Evolutionary conservation across 2,329 filamentous ascomycete genomes (phyloP).

Genomic region (Podosphaera fusca): DNA sequence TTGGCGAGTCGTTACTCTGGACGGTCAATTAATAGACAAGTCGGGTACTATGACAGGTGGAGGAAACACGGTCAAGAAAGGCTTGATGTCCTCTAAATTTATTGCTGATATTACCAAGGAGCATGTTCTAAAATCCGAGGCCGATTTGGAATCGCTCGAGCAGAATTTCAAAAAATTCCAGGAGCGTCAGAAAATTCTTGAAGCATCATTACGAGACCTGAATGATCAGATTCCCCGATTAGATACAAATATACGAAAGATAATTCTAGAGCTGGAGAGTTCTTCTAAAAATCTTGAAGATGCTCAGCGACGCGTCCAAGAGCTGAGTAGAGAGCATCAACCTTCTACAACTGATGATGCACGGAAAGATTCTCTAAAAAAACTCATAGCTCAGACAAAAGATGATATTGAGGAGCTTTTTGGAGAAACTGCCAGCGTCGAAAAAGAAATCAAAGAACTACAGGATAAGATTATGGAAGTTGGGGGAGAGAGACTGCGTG

Average conservation of each 20-base stretch:
- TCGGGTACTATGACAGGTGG: slow-evolving; percentile 98
- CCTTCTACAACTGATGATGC: slow-evolving; percentile 60
- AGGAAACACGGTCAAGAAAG: slow-evolving; percentile 71
- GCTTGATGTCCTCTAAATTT: slow-evolving; percentile 91
- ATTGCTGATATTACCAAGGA: slow-evolving; percentile 72
- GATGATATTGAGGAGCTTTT: slow-evolving; percentile 61
- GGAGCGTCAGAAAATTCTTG: slow-evolving; percentile 59
- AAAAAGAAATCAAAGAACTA: slow-evolving; percentile 75
- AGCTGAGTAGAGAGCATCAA: slow-evolving; percentile 60
- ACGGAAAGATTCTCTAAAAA: slow-evolving; percentile 48
- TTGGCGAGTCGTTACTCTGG: slow-evolving; percentile 91
- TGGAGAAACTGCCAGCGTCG: slow-evolving; percentile 67
- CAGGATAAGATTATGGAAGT: slow-evolving; percentile 98
- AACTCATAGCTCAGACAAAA: slow-evolving; percentile 52
- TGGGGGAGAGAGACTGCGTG: slow-evolving; percentile 75
- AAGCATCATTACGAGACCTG: slow-evolving; percentile 47
- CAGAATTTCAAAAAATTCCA: slow-evolving; percentile 66
- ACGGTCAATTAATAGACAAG: slow-evolving; percentile 89
- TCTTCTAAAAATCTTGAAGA: slow-evolving; percentile 66
- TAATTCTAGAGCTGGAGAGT: slow-evolving; percentile 71
- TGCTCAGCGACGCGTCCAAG: slow-evolving; percentile 62
- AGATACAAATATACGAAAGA: slow-evolving; percentile 80
- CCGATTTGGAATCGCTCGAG: slow-evolving; percentile 67
- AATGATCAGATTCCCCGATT: slow-evolving; percentile 60
- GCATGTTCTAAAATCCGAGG: slow-evolving; percentile 67